phyloP scores from a whole-genome alignment of 257 asterid genomes.

The Solanum okadae region DNA sequence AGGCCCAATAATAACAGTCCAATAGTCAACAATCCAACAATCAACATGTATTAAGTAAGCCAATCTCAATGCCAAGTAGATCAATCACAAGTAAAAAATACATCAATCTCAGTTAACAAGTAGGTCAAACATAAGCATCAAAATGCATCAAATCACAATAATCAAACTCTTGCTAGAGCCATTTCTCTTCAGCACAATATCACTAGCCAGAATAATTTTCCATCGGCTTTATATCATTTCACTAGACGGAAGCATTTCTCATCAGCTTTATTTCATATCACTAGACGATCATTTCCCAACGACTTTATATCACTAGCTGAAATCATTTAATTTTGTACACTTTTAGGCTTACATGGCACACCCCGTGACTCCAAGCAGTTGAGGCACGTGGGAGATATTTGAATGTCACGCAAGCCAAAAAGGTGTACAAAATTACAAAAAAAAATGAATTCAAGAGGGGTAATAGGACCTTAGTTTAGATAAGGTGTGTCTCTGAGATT shows the following conservation, averaged over 20 bases:
- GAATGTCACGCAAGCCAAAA: neutral
- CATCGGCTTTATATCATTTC: neutral
- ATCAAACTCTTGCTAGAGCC: neutral
- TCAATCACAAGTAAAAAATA: neutral
- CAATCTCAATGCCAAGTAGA: neutral
- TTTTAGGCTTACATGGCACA: neutral
- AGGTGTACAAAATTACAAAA: neutral
- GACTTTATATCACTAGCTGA: too few relatives aligned
- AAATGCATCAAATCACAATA: neutral
- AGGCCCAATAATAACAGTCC: neutral
- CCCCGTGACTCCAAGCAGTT: neutral
- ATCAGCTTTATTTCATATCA: too few relatives aligned
- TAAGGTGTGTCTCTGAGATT: too few relatives aligned
- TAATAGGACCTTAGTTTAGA: too few relatives aligned
- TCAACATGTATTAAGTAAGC: neutral
- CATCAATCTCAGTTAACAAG: neutral
- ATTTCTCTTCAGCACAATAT: neutral
- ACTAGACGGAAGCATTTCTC: neutral
- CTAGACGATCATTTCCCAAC: neutral
- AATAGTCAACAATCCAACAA: neutral
- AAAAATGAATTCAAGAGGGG: too few relatives aligned
- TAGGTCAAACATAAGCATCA: neutral
- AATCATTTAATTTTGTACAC: neutral
- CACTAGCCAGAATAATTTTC: neutral
- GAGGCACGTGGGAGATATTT: neutral